Evolutionary conservation across 306 rosid genomes (phyloP).

Genomic region (Cotoneaster glaucophyllus): DNA sequence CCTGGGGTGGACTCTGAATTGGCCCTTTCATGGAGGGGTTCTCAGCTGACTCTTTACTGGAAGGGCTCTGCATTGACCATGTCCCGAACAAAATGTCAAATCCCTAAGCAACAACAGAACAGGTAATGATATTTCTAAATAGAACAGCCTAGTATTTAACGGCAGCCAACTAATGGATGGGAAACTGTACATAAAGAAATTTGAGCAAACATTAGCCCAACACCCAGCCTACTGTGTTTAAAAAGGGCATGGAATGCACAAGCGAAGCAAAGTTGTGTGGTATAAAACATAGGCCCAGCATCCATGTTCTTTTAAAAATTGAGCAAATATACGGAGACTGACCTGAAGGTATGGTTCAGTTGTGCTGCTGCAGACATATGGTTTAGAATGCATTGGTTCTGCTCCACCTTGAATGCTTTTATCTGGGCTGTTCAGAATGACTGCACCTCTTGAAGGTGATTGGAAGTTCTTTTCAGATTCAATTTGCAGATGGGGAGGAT

Average conservation of each 20-base stretch:
- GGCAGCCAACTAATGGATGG: neutral
- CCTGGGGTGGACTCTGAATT: slow-evolving; percentile 18
- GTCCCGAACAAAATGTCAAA: slow-evolving; percentile 27
- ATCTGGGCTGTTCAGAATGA: slow-evolving; percentile 24
- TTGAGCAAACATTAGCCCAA: neutral
- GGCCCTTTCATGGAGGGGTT: slow-evolving; percentile 22
- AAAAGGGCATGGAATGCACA: neutral
- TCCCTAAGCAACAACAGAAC: slow-evolving; percentile 1
- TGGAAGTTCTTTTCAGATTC: slow-evolving; percentile 23
- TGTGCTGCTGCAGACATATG: slow-evolving; percentile 8
- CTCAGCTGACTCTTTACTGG: slow-evolving; percentile 11
- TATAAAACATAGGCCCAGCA: neutral
- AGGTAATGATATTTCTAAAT: neutral
- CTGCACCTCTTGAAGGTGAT: slow-evolving; percentile 20
- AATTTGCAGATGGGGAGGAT: slow-evolving; percentile 17
- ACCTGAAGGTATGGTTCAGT: slow-evolving; percentile 13
- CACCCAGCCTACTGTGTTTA: neutral
- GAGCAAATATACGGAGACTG: neutral
- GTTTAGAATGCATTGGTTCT: slow-evolving; percentile 7
- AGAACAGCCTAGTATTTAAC: neutral
- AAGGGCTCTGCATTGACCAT: slow-evolving; percentile 23
- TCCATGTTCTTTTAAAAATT: neutral
- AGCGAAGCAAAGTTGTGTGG: neutral
- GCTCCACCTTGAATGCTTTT: slow-evolving; percentile 16
- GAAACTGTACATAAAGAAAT: neutral